Evolutionary conservation across 495 filamentous ascomycete genomes (phyloP).

Genomic region (Xylaria sp.): DNA sequence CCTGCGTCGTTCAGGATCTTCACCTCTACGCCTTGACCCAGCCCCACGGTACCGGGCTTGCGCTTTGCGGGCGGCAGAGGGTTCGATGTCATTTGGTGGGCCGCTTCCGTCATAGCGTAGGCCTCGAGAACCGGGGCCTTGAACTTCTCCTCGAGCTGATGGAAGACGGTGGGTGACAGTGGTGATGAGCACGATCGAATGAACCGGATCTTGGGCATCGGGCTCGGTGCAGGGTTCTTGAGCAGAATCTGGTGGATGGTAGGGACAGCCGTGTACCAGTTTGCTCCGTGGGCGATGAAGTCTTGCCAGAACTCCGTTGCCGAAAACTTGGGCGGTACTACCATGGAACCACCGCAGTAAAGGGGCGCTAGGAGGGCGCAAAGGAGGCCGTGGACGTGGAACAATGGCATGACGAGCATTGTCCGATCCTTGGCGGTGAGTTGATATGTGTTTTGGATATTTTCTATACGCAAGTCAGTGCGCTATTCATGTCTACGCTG

Average conservation of each 20-base stretch:
- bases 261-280: constrained; percentile 88
- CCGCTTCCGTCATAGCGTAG: constrained; percentile 91
- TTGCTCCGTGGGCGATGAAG: constrained; percentile 72
- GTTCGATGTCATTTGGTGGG: constrained; percentile 90
- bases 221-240: constrained; percentile 66
- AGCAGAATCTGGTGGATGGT: constrained; percentile 91
- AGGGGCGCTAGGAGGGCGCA: constrained; percentile 81
- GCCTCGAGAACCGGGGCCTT: constrained; percentile 83
- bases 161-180: constrained; percentile 76
- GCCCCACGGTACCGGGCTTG: constrained; percentile 77
- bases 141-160: constrained; percentile 73
- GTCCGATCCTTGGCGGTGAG: constrained; percentile 73
- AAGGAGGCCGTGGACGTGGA: constrained; percentile 86
- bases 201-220: constrained; percentile 77
- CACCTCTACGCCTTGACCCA: constrained; percentile 82
- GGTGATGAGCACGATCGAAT: constrained; percentile 87
- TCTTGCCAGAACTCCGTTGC: constrained; percentile 81
- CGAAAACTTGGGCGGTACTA: constrained; percentile 79
- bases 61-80: constrained; percentile 75
- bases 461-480: constrained; percentile 49
- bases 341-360: constrained; percentile 71
- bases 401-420: constrained; percentile 88
- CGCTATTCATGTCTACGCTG: not conserved
- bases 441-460: constrained; percentile 76
- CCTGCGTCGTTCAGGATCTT: constrained; percentile 73